Conservation (phyloP, 495 filamentous ascomycete species). For the Bacidia rubella region DNA sequence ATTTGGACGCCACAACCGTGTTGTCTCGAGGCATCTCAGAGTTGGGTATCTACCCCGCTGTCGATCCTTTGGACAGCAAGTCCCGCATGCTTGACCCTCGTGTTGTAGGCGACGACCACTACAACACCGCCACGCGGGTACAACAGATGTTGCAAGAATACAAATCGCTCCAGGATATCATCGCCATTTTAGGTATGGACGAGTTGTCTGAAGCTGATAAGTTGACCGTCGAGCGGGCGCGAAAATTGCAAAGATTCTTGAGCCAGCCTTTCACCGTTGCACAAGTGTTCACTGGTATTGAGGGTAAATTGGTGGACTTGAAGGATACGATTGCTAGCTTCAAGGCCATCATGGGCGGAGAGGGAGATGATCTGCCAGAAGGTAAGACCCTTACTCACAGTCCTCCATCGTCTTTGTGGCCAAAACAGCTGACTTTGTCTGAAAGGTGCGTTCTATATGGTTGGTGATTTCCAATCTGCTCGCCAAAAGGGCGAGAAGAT, state of each 20-base stretch:
- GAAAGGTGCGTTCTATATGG: conserved; percentile 91
- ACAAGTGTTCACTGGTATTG: conserved; percentile 97
- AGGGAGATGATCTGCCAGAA: conserved; percentile 92
- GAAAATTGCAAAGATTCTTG: conserved; percentile 99
- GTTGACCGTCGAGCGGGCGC: conserved; percentile 98
- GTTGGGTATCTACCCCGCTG: conserved; percentile 99
- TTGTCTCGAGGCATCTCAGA: conserved; percentile 99
- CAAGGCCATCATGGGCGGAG: conserved; percentile 93
- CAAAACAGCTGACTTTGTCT: too few relatives aligned
- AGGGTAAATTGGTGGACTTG: conserved; percentile 90
- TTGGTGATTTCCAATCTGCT: conserved; percentile 87
- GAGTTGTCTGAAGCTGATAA: conserved; percentile 97
- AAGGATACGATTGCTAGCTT: conserved; percentile 97
- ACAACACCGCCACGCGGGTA: conserved; percentile 82
- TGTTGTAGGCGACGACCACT: conserved; percentile 96
- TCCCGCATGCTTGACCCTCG: conserved; percentile 99
- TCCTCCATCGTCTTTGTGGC: too few relatives aligned
- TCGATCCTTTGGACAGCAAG: conserved; percentile 98
- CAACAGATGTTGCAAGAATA: conserved; percentile 99
- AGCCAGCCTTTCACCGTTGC: conserved; percentile 98
- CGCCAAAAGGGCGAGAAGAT: conserved; percentile 99
- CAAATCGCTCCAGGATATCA: conserved; percentile 99
- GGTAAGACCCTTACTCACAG: too few relatives aligned
- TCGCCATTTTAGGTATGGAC: conserved; percentile 99
- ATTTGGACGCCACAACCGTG: conserved; percentile 99